Percentiles rank a stretch among this genome's conserved stretches.
phyloP scores from a whole-genome alignment of 345 rosid species.

The Anacardium occidentale region DNA sequence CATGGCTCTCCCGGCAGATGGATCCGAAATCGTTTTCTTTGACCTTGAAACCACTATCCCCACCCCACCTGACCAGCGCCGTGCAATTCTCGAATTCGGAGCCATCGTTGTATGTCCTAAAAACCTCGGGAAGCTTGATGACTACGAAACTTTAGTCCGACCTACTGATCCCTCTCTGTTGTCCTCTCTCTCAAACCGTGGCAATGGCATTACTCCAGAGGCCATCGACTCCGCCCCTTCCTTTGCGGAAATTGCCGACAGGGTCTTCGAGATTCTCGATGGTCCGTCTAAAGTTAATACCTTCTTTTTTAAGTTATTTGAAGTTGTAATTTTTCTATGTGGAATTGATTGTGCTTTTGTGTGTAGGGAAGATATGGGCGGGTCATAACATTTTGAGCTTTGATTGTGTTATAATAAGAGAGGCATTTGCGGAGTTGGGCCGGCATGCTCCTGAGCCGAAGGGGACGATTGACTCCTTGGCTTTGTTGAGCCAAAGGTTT shows the following conservation, averaged over 20 bases:
- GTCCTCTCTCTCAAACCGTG: constrained; percentile 47
- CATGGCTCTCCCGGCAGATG: constrained; percentile 38
- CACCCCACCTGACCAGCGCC: constrained; percentile 55
- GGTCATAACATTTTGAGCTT: constrained; percentile 87
- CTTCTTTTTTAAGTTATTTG: not conserved
- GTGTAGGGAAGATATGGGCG: constrained; percentile 86
- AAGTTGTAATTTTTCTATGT: not conserved
- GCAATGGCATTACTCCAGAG: constrained; percentile 67
- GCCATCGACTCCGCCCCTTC: constrained; percentile 56
- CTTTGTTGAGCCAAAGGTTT: constrained; percentile 66
- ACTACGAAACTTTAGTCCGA: constrained; percentile 71
- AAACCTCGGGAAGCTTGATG: constrained; percentile 60
- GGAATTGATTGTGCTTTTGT: no score
- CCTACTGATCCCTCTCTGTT: constrained; percentile 64
- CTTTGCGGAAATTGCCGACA: constrained; percentile 68
- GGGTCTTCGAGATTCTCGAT: constrained; percentile 66
- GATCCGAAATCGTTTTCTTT: constrained; percentile 81
- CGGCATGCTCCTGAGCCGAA: constrained; percentile 71
- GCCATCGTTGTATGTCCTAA: constrained; percentile 81
- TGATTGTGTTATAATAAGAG: constrained; percentile 75
- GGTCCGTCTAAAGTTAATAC: constrained; percentile 30
- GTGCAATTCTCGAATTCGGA: constrained; percentile 76
- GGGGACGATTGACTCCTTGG: constrained; percentile 67
- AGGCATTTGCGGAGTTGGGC: constrained; percentile 71
- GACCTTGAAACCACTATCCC: constrained; percentile 86